Base-by-base conservation (phyloP, 2,329 filamentous ascomycete species). In the Alternaria brassicae region DNA sequence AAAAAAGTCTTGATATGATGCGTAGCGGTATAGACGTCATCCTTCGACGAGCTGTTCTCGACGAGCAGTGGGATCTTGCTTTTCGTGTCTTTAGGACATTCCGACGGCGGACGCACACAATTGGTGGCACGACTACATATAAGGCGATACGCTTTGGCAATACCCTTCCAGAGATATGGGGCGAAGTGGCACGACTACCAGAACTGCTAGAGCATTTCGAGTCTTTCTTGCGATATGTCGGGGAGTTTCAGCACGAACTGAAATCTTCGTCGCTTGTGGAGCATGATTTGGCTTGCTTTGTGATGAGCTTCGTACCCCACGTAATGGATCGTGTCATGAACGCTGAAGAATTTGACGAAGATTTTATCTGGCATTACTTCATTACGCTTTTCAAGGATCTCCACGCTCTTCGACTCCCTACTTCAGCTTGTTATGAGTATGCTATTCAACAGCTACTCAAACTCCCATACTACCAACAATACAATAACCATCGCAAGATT, bases 51-150 rank as follows among this genome's bases (percentile, higher is more conserved):
- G 70, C 69, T 6, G 67, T 79, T 9, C 51, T 63, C 10, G 69
- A 74, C 34, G 67, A 74, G 27, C 71, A 77, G 36, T 80, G 78
- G 78, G 72, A 76, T 30, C 66, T 77, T 13, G 69, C 67, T 23
- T 34, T 77, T 4, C 70, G 68, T 37, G 66, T 78, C 3, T 74
- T 70, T 47, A 60, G 60, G 15, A 49, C 54, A 1, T 72, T 72
- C 58, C 57, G 63, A 25, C 58, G 39, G 21, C 58, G 42, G 25
- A 63, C 28, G 27, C 48, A 34, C 19, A 55, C n/a, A 6, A 49
- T 60, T 15, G 42, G 53, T 19, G 53, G 56, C 5, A 51, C 12
- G 13, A 19, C 39, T 40, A 37, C 34, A 21, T 27, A 34, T n/a
- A 10, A 17, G 15, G 40, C 36, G 13, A 66, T 64, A 54, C 50